Evolutionary conservation across 2,329 filamentous ascomycete genomes (phyloP).

Genomic region (Metarhizium humberi): DNA sequence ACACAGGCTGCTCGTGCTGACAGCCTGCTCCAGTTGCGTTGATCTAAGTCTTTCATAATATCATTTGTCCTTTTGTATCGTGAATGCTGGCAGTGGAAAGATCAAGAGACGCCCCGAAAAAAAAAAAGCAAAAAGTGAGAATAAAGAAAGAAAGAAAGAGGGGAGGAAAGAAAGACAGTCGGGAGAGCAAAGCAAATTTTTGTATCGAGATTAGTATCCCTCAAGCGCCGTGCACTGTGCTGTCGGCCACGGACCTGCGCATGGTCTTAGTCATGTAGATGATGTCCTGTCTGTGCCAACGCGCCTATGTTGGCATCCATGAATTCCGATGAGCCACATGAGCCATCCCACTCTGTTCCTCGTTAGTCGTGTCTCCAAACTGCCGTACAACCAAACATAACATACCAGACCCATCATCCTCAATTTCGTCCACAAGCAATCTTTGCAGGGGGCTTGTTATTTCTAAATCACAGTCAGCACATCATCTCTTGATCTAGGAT

Average conservation of each 20-base stretch:
- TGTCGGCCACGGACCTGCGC: not conserved
- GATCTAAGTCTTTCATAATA: not conserved
- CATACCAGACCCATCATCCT: conserved; percentile 50
- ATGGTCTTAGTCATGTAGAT: conserved; percentile 26
- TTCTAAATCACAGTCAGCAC: conserved; percentile 15
- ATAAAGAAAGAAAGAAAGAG: not conserved
- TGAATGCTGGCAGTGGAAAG: not conserved
- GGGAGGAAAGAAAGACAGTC: not conserved
- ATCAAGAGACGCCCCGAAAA: not conserved
- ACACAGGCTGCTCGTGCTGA: not conserved
- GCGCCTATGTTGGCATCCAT: conserved; percentile 41
- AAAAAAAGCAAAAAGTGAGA: not conserved
- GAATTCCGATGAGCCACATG: conserved; percentile 43
- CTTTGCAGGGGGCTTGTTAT: conserved; percentile 40
- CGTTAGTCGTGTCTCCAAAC: conserved; percentile 11
- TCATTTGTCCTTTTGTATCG: not conserved
- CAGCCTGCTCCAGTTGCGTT: not conserved
- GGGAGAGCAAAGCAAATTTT: not conserved
- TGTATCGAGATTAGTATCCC: not conserved
- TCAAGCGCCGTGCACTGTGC: not conserved
- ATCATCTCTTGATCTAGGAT: not conserved
- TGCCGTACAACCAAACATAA: not conserved
- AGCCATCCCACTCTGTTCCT: conserved; percentile 44
- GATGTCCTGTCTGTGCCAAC: conserved; percentile 30
- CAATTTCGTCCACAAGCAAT: conserved; percentile 47